Percentiles rank a stretch among this genome's conserved stretches.
Evolutionary conservation across 2,329 filamentous ascomycete genomes (phyloP).

Genomic region (Dactylellina parvicollis): DNA sequence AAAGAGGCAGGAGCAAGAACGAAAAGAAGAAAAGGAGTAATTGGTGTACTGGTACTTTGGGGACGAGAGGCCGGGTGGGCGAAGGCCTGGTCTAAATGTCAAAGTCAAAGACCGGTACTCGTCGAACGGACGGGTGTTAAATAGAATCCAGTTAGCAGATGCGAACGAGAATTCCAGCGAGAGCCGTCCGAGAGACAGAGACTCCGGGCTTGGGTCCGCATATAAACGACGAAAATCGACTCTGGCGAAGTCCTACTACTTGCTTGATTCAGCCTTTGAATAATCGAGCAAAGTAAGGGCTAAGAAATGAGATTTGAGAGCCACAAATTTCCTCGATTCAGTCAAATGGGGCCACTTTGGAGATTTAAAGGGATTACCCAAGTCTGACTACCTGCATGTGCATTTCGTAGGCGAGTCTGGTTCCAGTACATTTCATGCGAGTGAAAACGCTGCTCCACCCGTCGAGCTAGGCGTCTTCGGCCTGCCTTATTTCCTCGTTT

Average conservation of each 20-base stretch:
- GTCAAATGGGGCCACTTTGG: conserved; percentile 35
- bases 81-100: conserved; percentile 37
- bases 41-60: conserved; percentile 18
- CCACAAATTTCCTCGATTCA: conserved; percentile 28
- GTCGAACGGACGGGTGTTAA: conserved; percentile 24
- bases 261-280: background rate
- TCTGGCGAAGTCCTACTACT: background rate
- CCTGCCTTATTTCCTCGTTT: conserved; percentile 47
- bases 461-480: conserved; percentile 30
- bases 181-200: background rate
- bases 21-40: background rate
- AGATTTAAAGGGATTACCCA: conserved; percentile 50
- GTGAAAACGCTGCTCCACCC: conserved; percentile 28
- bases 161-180: conserved; percentile 30
- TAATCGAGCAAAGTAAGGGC: conserved; percentile 31
- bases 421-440: conserved; percentile 47
- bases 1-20: too few species aligned
- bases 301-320: conserved; percentile 36
- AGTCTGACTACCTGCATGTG: conserved; percentile 51
- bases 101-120: conserved; percentile 12
- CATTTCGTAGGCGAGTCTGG: conserved; percentile 48
- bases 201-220: conserved; percentile 30
- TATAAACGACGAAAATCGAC: conserved; percentile 42
- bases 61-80: background rate
- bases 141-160: conserved; percentile 42